Evolutionary conservation across 1,284 basidiomycete species (phyloP).

Genomic region (Afroboletus lepidellus): DNA sequence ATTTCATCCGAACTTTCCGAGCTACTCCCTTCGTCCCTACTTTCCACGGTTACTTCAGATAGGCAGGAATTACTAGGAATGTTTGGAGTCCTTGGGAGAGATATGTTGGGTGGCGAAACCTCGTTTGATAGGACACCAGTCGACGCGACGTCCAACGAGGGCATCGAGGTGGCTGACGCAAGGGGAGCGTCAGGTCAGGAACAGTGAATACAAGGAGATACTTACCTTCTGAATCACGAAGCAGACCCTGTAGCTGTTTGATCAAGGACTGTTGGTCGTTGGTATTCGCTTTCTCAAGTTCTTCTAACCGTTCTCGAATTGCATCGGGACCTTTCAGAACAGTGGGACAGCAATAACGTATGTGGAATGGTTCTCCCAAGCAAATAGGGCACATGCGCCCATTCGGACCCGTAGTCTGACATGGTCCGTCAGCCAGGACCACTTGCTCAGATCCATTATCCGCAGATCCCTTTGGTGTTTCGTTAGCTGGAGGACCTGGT

Average conservation of each 20-base stretch:
- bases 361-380: slow-evolving; percentile 37
- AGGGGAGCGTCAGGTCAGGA: slow-evolving; percentile 1
- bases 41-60: slow-evolving; percentile 34
- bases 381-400: slow-evolving; percentile 41
- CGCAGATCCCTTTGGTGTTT: slow-evolving; percentile 1
- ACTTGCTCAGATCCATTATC: neutral
- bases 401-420: neutral
- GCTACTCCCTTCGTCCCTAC: slow-evolving; percentile 35
- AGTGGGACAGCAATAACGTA: slow-evolving; percentile 42
- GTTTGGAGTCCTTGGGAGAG: slow-evolving; percentile 11
- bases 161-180: slow-evolving; percentile 1
- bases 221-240: slow-evolving; percentile 21
- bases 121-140: neutral
- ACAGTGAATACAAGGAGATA: neutral
- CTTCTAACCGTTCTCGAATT: slow-evolving; percentile 41
- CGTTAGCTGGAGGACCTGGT: neutral
- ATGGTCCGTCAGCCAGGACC: neutral
- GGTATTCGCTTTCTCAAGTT: slow-evolving; percentile 31
- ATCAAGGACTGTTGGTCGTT: slow-evolving; percentile 33
- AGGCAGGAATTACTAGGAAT: slow-evolving; percentile 25
- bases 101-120: neutral
- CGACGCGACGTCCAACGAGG: neutral
- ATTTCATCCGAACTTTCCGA: slow-evolving; percentile 32
- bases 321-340: slow-evolving; percentile 38
- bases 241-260: slow-evolving; percentile 36